These are phyloP conservation scores for Ascomycota sp. DNA, from an alignment of 2,329 filamentous ascomycete species.

Conservation along the genomic window DNA sequence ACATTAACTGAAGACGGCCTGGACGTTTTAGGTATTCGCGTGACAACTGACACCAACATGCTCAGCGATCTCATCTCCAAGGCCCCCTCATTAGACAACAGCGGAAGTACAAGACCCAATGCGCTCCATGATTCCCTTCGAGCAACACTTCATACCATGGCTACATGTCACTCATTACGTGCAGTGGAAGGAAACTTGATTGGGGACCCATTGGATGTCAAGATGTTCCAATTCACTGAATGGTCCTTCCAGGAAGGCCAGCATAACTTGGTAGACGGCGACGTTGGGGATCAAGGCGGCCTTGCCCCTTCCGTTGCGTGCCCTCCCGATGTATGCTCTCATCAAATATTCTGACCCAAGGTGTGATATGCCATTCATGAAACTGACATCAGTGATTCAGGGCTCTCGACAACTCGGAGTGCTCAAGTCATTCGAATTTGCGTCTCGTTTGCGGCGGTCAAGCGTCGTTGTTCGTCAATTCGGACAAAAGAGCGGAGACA, in stretches of 20 bases:
- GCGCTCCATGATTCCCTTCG: conserved; percentile 12
- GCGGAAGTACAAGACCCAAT: not conserved
- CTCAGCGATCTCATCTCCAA: conserved; percentile 64
- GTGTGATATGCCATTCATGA: too few species aligned
- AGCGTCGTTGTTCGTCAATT: conserved; percentile 86
- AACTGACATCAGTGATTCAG: conserved; percentile 6
- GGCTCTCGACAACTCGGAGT: conserved; percentile 68
- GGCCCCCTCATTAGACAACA: conserved; percentile 1
- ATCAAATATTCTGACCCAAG: too few species aligned
- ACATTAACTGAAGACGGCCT: conserved; percentile 91
- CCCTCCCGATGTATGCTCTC: conserved; percentile 48
- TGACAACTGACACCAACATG: conserved; percentile 35
- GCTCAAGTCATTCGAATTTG: conserved; percentile 80
- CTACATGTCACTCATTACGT: conserved; percentile 83
- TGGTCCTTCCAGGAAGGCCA: conserved; percentile 87
- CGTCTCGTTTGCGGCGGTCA: conserved; percentile 75
- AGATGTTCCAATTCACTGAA: conserved; percentile 94
- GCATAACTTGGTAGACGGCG: conserved; percentile 39
- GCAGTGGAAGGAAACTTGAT: conserved; percentile 75
- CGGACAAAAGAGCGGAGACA: conserved; percentile 60
- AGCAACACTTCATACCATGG: conserved; percentile 80
- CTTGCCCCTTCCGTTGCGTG: conserved; percentile 77
- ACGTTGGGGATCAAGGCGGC: conserved; percentile 55
- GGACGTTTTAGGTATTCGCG: conserved; percentile 76
- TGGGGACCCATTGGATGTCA: conserved; percentile 84